Evolutionary conservation across 2,329 filamentous ascomycete genomes (phyloP), one percentile per base, ranked within the genome.

Genomic region (Fusarium mexicanum): DNA sequence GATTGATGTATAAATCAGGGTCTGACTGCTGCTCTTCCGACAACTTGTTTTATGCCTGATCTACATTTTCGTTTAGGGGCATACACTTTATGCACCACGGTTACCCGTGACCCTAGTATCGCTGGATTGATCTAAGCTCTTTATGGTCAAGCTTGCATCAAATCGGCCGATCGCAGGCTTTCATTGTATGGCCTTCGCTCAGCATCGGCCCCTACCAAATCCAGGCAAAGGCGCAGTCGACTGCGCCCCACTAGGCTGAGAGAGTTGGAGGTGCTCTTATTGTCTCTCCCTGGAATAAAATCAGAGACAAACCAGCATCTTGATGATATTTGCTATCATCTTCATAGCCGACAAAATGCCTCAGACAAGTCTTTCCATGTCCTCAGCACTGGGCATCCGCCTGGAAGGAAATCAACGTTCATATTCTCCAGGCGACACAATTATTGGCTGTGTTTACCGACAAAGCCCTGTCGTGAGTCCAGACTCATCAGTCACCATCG

Each of bases 381-480:
- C 24, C 9, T 11, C 54, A 31, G 35, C 17, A 4, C 41, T 77
- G 5, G 69, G 72, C 9, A 75, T 77, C 31, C 67, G 61, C 6
- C 72, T 77, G 26, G 43, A 70, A 24, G 31, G 60, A 18, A 24
- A 40, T 2, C 40, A 47, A 8, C 2, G 6, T 14, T 31, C 35
- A 2, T 77, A 69, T 31, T 54, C 65, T 4, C 76, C 76, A 20
- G 81, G 81, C 12, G 79, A 80, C 50, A 74, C 74, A 64, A 70
- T 83, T 40, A 63, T 68, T 18, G 81, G 81, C 14, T 74, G 40
- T 8, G 69, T 82, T 22, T 57, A 60, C 1, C 76, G 81, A 20
- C 72, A 38, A 14, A 46, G 48, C 1, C 79, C 71, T 17, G 57
- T 75, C 7, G 75, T 82, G 48, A 76, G 75, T n/a, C 68, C 79